Evolutionary conservation across 2,329 filamentous ascomycete species (phyloP).

Genomic region (Triangularia setosa): DNA sequence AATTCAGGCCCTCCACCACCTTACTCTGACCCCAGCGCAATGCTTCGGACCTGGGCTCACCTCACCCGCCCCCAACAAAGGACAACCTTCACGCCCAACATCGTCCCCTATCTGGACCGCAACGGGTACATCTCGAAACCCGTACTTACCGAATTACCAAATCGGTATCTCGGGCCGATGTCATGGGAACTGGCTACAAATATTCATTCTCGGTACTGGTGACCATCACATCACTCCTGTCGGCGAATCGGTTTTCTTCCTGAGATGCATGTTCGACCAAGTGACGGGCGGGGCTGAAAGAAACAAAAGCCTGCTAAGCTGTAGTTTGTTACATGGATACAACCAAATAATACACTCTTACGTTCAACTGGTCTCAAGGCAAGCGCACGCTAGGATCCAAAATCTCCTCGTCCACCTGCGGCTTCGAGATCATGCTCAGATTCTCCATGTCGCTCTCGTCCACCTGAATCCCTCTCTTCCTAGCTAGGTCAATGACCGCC

Average conservation of each 20-base stretch:
- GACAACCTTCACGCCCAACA: not conserved
- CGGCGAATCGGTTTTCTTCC: too few relatives aligned
- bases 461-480: conserved; percentile 24
- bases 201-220: not conserved
- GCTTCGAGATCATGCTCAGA: conserved; percentile 2
- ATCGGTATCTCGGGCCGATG: not conserved
- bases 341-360: too few relatives aligned
- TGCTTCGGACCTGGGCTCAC: not conserved
- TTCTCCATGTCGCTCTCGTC: conserved; percentile 13
- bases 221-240: too few relatives aligned
- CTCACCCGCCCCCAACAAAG: not conserved
- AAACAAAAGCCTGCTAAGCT: too few relatives aligned
- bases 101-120: not conserved
- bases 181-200: not conserved
- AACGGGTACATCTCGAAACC: not conserved
- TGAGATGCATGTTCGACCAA: too few relatives aligned
- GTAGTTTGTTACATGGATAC: too few relatives aligned
- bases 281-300: too few relatives aligned
- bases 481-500: conserved; percentile 32
- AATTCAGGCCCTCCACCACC: not conserved
- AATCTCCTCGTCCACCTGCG: not conserved
- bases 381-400: not conserved
- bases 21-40: not conserved
- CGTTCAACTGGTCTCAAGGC: too few relatives aligned
- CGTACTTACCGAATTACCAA: not conserved